Conservation (phyloP, 257 asterid species). For the Fraxinus quadrangulata region DNA sequence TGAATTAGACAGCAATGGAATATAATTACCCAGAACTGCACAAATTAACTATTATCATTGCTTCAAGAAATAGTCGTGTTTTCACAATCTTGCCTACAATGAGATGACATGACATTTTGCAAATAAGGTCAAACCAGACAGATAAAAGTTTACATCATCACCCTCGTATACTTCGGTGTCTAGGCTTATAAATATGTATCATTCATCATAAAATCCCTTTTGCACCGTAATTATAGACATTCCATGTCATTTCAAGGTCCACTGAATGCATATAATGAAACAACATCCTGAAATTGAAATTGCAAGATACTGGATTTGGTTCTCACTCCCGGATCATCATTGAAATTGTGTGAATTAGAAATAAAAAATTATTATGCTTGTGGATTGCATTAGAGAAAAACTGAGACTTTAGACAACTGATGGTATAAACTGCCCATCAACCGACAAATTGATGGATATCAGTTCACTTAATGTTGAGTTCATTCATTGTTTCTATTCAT, state of each 20-base stretch:
- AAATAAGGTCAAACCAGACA: conserved; percentile 3
- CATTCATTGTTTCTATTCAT: not conserved
- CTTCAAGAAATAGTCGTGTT: conserved; percentile 6
- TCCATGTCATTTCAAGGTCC: conserved; percentile 15
- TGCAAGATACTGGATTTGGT: not conserved
- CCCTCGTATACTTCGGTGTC: not conserved
- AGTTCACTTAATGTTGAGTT: not conserved
- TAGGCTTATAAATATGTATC: not conserved
- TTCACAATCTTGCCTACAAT: conserved; percentile 7
- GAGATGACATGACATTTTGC: not conserved
- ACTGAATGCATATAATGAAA: not conserved
- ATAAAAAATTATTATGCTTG: not conserved
- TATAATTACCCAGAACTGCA: not conserved
- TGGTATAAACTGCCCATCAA: not conserved
- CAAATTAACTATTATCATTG: conserved; percentile 7
- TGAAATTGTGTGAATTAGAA: not conserved
- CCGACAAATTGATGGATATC: not conserved
- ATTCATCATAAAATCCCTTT: not conserved
- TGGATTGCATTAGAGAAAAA: not conserved
- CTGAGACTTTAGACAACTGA: not conserved
- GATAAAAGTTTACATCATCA: not conserved
- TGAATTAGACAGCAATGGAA: conserved; percentile 1
- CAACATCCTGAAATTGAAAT: not conserved
- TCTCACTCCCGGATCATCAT: conserved; percentile 1
- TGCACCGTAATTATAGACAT: not conserved